phyloP scores from a whole-genome alignment of 257 asterid species.

The Scutellaria baicalensis region DNA sequence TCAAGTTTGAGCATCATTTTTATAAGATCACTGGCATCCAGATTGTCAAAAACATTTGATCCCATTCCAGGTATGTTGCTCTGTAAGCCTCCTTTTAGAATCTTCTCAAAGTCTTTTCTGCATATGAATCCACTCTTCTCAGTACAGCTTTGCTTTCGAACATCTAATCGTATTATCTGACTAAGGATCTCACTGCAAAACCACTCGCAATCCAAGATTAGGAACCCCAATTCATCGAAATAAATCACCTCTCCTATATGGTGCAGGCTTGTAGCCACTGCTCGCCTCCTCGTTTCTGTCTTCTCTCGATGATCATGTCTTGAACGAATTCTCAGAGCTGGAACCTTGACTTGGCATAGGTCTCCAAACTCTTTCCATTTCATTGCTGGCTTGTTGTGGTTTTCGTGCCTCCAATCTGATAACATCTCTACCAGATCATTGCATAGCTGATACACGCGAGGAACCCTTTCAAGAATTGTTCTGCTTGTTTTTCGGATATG shows the following conservation, averaged over 20 bases:
- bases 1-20: slow-evolving; percentile 80
- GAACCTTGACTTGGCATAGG: slow-evolving; percentile 72
- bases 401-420: slow-evolving; percentile 58
- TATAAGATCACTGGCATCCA: slow-evolving; percentile 52
- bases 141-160: slow-evolving; percentile 27
- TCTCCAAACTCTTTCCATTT: slow-evolving; percentile 77
- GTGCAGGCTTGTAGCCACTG: slow-evolving; percentile 68
- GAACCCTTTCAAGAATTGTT: slow-evolving; percentile 59
- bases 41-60: slow-evolving; percentile 45
- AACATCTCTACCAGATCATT: slow-evolving; percentile 43
- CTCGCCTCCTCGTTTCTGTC: slow-evolving; percentile 57
- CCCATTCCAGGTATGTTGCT: slow-evolving; percentile 60
- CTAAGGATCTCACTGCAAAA: slow-evolving; percentile 67
- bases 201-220: slow-evolving; percentile 78
- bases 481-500: slow-evolving; percentile 55
- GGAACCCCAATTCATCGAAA: slow-evolving; percentile 49
- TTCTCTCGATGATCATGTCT: slow-evolving; percentile 57
- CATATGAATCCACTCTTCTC: slow-evolving; percentile 49
- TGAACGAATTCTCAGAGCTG: slow-evolving; percentile 57
- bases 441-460: slow-evolving; percentile 74
- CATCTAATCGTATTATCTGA: slow-evolving; percentile 46
- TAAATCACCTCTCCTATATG: slow-evolving; percentile 72
- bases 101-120: slow-evolving; percentile 70
- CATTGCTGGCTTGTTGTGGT: slow-evolving; percentile 60
- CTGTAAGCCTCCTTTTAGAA: slow-evolving; percentile 43